Evolutionary conservation across 352 stramenopile species (phyloP).

Genomic region (Blastocystis sp.): DNA sequence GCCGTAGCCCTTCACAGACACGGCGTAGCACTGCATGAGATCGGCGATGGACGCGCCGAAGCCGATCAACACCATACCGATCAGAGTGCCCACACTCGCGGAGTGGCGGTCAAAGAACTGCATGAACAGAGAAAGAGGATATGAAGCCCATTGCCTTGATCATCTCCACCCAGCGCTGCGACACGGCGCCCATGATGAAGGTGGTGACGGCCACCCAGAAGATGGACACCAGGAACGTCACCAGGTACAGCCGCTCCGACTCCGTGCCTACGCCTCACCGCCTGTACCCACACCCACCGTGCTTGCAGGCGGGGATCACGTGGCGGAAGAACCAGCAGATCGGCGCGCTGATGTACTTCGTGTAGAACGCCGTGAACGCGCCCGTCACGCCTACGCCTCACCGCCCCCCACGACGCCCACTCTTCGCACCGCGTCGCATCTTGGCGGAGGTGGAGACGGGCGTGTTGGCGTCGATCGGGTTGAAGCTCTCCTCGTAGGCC

Average conservation of each 20-base stretch:
- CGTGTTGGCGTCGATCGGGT: conserved; percentile 31
- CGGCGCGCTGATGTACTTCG: not conserved
- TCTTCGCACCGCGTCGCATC: not conserved
- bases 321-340: conserved; percentile 56
- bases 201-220: conserved; percentile 68
- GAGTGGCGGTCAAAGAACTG: conserved; percentile 3
- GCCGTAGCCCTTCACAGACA: conserved; percentile 69
- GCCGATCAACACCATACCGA: conserved; percentile 70
- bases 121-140: conserved; percentile 7
- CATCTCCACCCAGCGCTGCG: conserved; percentile 67
- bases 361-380: not conserved
- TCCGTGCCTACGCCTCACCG: not conserved
- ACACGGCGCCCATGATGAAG: conserved; percentile 67
- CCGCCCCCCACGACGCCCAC: not conserved
- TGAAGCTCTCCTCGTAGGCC: not conserved
- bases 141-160: conserved; percentile 44
- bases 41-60: conserved; percentile 70
- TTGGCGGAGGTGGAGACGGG: not conserved
- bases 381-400: not conserved
- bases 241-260: conserved; percentile 18
- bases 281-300: not conserved
- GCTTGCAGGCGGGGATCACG: conserved; percentile 10
- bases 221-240: conserved; percentile 69
- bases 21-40: conserved; percentile 70
- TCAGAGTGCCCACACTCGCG: conserved; percentile 58